Conservation (phyloP, 2,329 filamentous ascomycete species). For the Purpureocillium takamizusanense region DNA sequence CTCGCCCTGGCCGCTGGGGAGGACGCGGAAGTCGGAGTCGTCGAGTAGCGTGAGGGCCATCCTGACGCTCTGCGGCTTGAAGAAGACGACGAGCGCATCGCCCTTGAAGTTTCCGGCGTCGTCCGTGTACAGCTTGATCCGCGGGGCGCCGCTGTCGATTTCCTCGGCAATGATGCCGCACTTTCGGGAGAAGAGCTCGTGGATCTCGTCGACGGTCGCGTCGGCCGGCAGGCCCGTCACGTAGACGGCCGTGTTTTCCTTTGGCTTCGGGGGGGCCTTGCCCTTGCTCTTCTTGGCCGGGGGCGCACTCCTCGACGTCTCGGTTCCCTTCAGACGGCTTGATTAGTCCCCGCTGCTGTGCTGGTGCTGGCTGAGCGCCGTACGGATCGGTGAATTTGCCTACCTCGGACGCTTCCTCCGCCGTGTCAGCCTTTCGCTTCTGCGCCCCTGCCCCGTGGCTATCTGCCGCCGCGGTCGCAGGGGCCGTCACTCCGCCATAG, state of each 20-base stretch:
- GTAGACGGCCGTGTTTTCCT: constrained; percentile 83
- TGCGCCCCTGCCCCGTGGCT: constrained; percentile 9
- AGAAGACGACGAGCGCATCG: constrained; percentile 87
- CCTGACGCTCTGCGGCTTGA: constrained; percentile 86
- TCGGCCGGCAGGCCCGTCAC: constrained; percentile 81
- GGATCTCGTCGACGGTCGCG: constrained; percentile 69
- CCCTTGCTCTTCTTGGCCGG: constrained; percentile 37
- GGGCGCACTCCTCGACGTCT: constrained; percentile 26
- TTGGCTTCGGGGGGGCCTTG: constrained; percentile 39
- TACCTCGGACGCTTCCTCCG: constrained; percentile 31
- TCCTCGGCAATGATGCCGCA: constrained; percentile 90
- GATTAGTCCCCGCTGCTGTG: not conserved
- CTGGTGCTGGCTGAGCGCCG: not conserved
- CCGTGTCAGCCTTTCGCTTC: constrained; percentile 33
- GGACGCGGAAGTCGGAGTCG: constrained; percentile 70
- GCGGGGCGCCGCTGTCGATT: constrained; percentile 76
- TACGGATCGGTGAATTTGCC: constrained; percentile 11
- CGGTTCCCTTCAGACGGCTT: constrained; percentile 11
- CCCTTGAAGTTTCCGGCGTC: constrained; percentile 81
- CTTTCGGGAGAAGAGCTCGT: constrained; percentile 72
- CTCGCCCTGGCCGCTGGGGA: constrained; percentile 36
- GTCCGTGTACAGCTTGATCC: constrained; percentile 89
- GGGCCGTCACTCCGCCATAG: constrained; percentile 19
- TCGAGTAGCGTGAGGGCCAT: constrained; percentile 76
- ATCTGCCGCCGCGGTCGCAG: constrained; percentile 12